Evolutionary conservation across 352 stramenopile genomes (phyloP).

Genomic region (Globisporangium yorkense): DNA sequence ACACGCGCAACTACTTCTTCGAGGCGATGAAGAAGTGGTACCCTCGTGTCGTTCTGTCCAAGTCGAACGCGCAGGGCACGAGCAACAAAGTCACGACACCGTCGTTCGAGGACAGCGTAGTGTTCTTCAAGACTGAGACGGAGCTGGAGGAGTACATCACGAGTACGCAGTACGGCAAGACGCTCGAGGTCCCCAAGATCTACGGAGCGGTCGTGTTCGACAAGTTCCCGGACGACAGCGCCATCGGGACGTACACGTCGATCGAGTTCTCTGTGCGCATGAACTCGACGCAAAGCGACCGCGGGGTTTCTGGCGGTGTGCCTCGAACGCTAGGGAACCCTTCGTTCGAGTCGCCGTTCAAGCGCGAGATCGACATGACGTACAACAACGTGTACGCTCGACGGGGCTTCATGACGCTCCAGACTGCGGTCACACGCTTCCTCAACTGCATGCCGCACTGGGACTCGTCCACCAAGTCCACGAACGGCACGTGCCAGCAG

Average conservation of each 20-base stretch:
- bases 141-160: constrained; percentile 44
- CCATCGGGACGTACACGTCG: constrained; percentile 36
- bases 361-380: constrained; percentile 30
- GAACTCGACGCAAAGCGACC: constrained; percentile 38
- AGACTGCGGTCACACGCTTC: constrained; percentile 56
- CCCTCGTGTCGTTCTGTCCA: constrained; percentile 26
- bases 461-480: constrained; percentile 27
- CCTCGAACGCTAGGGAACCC: constrained; percentile 37
- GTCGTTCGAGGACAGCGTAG: constrained; percentile 47
- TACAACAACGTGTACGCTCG: constrained; percentile 35
- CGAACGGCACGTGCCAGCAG: constrained; percentile 38
- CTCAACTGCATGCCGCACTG: constrained; percentile 49
- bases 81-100: constrained; percentile 27
- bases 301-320: constrained; percentile 17
- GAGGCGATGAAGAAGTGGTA: constrained; percentile 50
- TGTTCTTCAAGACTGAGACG: constrained; percentile 48
- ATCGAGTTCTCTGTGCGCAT: constrained; percentile 65
- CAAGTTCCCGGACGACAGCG: constrained; percentile 22
- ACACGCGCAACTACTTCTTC: constrained; percentile 62
- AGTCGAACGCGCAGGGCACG: constrained; percentile 7
- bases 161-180: constrained; percentile 36
- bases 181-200: constrained; percentile 32
- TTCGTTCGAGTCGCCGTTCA: constrained; percentile 40
- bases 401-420: constrained; percentile 59
- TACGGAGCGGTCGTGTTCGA: constrained; percentile 65